Base-by-base conservation (phyloP, 2,329 filamentous ascomycete genomes). In the Rhinocladiella mackenziei region DNA sequence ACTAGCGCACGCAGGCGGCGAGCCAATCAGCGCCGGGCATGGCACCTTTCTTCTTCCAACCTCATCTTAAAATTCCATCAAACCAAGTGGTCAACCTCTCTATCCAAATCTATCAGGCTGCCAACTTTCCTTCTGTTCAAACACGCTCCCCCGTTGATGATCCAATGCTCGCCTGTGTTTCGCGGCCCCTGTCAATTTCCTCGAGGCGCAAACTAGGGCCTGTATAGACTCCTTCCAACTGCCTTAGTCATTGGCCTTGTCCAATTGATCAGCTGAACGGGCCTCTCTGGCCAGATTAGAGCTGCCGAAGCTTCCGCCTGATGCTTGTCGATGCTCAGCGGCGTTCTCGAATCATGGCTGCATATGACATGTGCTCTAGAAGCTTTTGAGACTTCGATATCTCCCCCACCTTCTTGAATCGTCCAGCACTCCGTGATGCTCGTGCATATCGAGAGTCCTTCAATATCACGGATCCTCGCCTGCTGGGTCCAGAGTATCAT, bases 271-370 rank as follows among this genome's bases (percentile, higher is more conserved):
- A 6, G 9, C 28, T 38, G 20, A 18, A 11, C 28, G 14, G 36
- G n/a, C 36, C 13, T 39, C 19, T 8, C 32, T 39, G 17, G 28
- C 25, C 40, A 51, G 40, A 48, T 45, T 30, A 35, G 29, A 15
- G 19, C 37, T 18, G n/a, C 40, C 28, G 19, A 41, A 45, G 44
- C 33, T 39, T 43, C 32, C 22, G 13, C 22, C 31, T 14, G 13
- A 18, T 38, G 43, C 31, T 42, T 43, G 48, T 31, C 29, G 13
- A n/a, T 31, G 36, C 40, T 25, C 40, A 19, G 6, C 13, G 3
- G 2, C 11, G 22, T 51, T 44, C 44, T 51, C 48, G 48, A 51
- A 51, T 51, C 49, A 48, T 20, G 17, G 13, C 19, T 15, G 7
- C 31, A 26, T 19, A 18, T 25, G 33, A n/a, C 39, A 15, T 30